Evolutionary conservation across 495 filamentous ascomycete genomes (phyloP), one percentile per base, ranked within the genome.

Genomic region (Penicillium longicatenatum): DNA sequence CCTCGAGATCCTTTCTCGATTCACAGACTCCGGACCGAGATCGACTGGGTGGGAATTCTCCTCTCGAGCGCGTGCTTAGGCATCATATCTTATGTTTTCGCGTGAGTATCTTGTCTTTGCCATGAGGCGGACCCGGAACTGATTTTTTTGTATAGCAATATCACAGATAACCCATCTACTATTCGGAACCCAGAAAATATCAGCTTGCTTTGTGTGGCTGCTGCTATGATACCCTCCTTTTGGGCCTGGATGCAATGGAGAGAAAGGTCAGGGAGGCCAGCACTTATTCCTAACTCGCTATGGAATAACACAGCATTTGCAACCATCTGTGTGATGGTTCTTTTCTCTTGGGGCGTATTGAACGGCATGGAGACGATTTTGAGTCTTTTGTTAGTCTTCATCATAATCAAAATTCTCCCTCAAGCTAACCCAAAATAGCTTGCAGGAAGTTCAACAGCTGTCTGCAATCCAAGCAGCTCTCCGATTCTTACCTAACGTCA

Each of bases 221-320:
- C 72, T 5, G 55, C 64, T 10, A 64, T 80, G 6, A 62, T 82
- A 0, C 74, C 78, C 1, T 65, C 60, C 0, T 86, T 85, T 58
- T 56, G 74, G 17, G 52, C 61, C 1, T 84, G 81, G 82, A 74
- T 80, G 67, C 61, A 69, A 37, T 61, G 66, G 37, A 76, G 74
- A 47, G 81, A 78, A 42, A 65, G 68, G 46, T 58, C 45, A 2
- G 65, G 68, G 6, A 70, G 71, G 24, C 71, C 79, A 11, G 80
- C 79, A 12, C 57, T 86, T 37, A 82, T 86, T 2, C 82, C 82
- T 0, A 86, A 84, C 64, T 70, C 70, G 0, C 52, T 86, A 2
- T 86, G 83, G 83, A 72, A 68, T 26, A 82, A 82, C 35, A 55
- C 58, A 0, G 67, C 73, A 0, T 86, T 85, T 51, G 71, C 79